Percentiles rank a stretch among this genome's conserved stretches.
Conservation (phyloP, 345 rosid genomes). For the Arabidopsis suecica region DNA sequence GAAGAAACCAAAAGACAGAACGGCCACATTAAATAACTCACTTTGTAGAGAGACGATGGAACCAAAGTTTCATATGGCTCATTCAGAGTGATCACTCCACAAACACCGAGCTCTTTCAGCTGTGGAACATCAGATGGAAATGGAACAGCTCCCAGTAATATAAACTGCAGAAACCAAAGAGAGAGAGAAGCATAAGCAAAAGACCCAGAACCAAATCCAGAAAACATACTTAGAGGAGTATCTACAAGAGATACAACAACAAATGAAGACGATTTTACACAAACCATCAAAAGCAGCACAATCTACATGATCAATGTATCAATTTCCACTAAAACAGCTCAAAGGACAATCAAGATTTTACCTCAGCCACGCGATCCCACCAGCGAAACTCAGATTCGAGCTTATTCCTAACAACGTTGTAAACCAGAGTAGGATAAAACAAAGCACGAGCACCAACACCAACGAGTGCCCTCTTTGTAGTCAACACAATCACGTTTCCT, state of each 20-base stretch:
- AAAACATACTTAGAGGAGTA: slow-evolving; percentile 11
- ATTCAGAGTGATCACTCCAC: slow-evolving; percentile 76
- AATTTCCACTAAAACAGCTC: slow-evolving; percentile 11
- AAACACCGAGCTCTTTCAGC: slow-evolving; percentile 73
- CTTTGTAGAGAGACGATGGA: slow-evolving; percentile 75
- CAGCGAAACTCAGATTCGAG: slow-evolving; percentile 86
- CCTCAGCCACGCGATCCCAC: slow-evolving; percentile 97
- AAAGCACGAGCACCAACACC: slow-evolving; percentile 96
- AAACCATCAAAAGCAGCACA: not conserved
- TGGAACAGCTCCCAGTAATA: slow-evolving; percentile 84
- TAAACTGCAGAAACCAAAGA: slow-evolving; percentile 50
- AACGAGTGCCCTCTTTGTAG: slow-evolving; percentile 70
- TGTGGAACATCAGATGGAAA: slow-evolving; percentile 75
- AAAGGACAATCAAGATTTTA: slow-evolving; percentile 31
- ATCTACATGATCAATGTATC: not conserved
- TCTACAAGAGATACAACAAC: slow-evolving; percentile 1
- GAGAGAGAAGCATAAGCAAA: slow-evolving; percentile 13
- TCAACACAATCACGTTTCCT: slow-evolving; percentile 43
- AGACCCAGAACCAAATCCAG: not conserved
- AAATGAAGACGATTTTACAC: not conserved
- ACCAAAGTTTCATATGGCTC: slow-evolving; percentile 92
- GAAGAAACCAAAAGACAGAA: slow-evolving; percentile 30
- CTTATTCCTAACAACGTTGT: slow-evolving; percentile 95
- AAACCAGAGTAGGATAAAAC: slow-evolving; percentile 88
- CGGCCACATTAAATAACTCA: slow-evolving; percentile 37